Base-by-base conservation (phyloP, 495 filamentous ascomycete genomes). In the Hypoxylon lienhwacheense region DNA sequence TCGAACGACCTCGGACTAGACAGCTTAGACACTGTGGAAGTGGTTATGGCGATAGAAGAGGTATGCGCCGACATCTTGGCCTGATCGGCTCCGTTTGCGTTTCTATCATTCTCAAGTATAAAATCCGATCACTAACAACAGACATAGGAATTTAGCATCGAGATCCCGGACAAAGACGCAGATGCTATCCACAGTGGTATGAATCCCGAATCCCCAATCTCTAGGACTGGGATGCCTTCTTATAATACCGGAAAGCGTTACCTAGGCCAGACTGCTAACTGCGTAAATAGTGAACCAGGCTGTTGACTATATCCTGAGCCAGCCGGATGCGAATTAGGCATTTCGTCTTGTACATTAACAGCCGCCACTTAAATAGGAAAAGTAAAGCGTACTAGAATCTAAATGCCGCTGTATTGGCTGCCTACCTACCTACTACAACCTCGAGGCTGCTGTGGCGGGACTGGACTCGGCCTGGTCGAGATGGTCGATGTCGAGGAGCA, bases 21-120 rank as follows among this genome's bases (percentile, higher is more conserved):
- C 78, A 95, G 88, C 77, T 79, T 98, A 70, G 93, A 98, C 70
- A 96, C 91, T 40, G 93, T 98, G 44, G 93, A 98, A 80, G 91
- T 98, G 60, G 95, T 98, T 54, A 98, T 98, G 93, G 93, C 93
- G 55, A 97, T 98, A 75, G 93, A 98, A 81, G 93, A 98, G 88
- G 92, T 96, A 78, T 60, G 83, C 14, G 19, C 16, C 17, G 28
- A 24, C 7, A 14, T 15, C 11, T 32, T 14, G 14, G 29, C 5
- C 19, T 2, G 5, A 40, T 14, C 15, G 10, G 12, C 6, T 35
- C 26, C 7, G n/a, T 6, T 11, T 14, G n/a, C 37, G 21, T 26
- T 11, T 24, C 14, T 25, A 41, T 25, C 25, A 5, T 40, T 24
- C 2, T 29, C 6, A 12, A 26, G 21, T 49, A 1, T 15, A 22